phyloP scores from a whole-genome alignment of 2,329 filamentous ascomycete genomes.

The Colletotrichum abscissum region DNA sequence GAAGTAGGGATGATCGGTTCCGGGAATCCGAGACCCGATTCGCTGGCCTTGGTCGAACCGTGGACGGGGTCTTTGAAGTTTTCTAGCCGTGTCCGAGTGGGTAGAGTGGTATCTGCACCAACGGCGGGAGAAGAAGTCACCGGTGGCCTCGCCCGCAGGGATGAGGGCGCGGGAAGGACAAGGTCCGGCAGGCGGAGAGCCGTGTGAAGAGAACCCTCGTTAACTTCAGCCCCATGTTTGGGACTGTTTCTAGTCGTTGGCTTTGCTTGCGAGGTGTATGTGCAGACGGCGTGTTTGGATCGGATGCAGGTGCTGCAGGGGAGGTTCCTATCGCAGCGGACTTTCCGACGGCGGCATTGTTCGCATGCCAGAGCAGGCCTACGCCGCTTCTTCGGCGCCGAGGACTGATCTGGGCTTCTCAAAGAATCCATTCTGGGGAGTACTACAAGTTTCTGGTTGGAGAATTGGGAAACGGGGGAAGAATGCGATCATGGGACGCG shows the following conservation, averaged over 20 bases:
- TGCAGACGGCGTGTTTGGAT: slow-evolving; percentile 64
- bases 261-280: slow-evolving; percentile 55
- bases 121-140: background rate
- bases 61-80: background rate
- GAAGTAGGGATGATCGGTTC: slow-evolving; percentile 17
- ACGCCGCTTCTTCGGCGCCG: slow-evolving; percentile 49
- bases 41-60: background rate
- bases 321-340: slow-evolving; percentile 68
- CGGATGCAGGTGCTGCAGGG: slow-evolving; percentile 72
- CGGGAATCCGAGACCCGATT: background rate
- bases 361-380: slow-evolving; percentile 62
- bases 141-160: background rate
- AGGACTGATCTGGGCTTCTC: background rate
- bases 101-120: too few species aligned
- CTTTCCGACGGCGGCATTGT: slow-evolving; percentile 70
- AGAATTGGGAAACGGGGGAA: too few species aligned
- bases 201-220: background rate
- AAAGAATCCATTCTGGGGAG: background rate
- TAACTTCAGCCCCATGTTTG: background rate
- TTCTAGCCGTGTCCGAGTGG: too few species aligned
- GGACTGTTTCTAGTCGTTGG: slow-evolving; percentile 20
- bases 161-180: slow-evolving; percentile 8
- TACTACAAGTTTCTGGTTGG: background rate
- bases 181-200: background rate
- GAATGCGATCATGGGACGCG: too few species aligned